A percentile compares a stretch with the other conserved stretches of the same genome.
Evolutionary conservation across 768 basidiomycete genomes (phyloP).

Genomic region (Lentinula edodes): DNA sequence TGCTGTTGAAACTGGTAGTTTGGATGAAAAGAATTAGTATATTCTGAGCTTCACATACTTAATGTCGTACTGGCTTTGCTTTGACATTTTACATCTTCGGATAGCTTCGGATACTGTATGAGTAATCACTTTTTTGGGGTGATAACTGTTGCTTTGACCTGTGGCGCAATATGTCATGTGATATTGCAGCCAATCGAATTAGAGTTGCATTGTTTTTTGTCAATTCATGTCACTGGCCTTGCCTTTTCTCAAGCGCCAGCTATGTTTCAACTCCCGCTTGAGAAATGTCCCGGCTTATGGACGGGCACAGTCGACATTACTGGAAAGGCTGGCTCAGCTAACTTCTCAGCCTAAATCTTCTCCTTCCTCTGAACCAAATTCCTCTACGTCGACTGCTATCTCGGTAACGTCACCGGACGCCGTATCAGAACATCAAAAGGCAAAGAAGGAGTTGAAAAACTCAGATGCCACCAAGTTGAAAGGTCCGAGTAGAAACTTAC

Average conservation of each 20-base stretch:
- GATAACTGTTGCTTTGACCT: not conserved
- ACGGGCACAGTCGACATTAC: constrained; percentile 1
- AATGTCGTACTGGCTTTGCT: not conserved
- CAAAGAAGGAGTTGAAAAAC: not conserved
- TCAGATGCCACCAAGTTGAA: not conserved
- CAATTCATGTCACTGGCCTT: constrained; percentile 5
- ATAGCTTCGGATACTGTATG: not conserved
- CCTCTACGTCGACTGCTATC: not conserved
- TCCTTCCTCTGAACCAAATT: not conserved
- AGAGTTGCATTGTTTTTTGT: not conserved
- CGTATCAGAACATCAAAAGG: not conserved
- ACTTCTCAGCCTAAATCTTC: not conserved
- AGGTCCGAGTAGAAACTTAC: constrained; percentile 17
- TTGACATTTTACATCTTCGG: too few species aligned
- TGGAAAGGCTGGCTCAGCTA: not conserved
- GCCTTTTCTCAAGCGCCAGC: constrained; percentile 1
- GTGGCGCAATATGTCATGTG: not conserved
- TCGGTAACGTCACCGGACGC: not conserved
- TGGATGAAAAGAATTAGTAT: constrained; percentile 1
- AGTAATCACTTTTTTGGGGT: not conserved
- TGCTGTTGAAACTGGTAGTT: not conserved
- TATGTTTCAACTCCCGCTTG: not conserved
- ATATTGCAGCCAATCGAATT: not conserved
- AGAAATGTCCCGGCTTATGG: not conserved
- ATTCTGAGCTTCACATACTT: not conserved